Percentiles rank a stretch among this genome's conserved stretches.
These are phyloP conservation scores for Hibiscus syriacus DNA, from an alignment of 345 rosid genomes.

Conservation along the genomic window DNA sequence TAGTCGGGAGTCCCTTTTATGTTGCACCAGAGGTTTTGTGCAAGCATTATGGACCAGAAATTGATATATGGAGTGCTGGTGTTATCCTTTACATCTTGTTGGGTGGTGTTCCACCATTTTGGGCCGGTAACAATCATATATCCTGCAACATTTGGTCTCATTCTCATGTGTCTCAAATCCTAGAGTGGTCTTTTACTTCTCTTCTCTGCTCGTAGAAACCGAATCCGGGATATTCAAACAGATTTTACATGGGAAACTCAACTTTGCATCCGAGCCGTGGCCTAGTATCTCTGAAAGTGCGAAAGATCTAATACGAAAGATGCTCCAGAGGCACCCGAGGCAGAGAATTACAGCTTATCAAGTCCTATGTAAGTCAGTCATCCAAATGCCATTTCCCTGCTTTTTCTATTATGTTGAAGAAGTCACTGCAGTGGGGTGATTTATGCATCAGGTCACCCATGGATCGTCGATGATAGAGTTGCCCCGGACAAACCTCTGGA, in stretches of 20 bases:
- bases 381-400: background rate
- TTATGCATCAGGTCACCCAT: background rate
- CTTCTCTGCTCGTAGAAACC: slow-evolving; percentile 43
- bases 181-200: background rate
- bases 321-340: slow-evolving; percentile 89
- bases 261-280: slow-evolving; percentile 90
- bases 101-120: slow-evolving; percentile 94
- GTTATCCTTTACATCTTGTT: slow-evolving; percentile 91
- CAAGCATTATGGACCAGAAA: slow-evolving; percentile 82
- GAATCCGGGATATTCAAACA: slow-evolving; percentile 97
- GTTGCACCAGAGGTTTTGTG: slow-evolving; percentile 96
- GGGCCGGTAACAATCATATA: slow-evolving; percentile 61
- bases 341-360: slow-evolving; percentile 78
- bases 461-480: background rate
- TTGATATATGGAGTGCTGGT: slow-evolving; percentile 96
- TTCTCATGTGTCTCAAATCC: background rate
- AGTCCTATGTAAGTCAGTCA: slow-evolving; percentile 55
- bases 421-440: background rate
- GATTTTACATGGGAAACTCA: slow-evolving; percentile 76
- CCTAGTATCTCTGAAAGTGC: slow-evolving; percentile 85
- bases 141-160: background rate
- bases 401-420: background rate
- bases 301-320: slow-evolving; percentile 69
- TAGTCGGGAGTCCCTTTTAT: slow-evolving; percentile 94
- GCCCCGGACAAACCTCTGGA: background rate